Evolutionary conservation across 2,329 filamentous ascomycete genomes (phyloP), one percentile per base, ranked within the genome.

Genomic region (Trichoderma endophyticum): DNA sequence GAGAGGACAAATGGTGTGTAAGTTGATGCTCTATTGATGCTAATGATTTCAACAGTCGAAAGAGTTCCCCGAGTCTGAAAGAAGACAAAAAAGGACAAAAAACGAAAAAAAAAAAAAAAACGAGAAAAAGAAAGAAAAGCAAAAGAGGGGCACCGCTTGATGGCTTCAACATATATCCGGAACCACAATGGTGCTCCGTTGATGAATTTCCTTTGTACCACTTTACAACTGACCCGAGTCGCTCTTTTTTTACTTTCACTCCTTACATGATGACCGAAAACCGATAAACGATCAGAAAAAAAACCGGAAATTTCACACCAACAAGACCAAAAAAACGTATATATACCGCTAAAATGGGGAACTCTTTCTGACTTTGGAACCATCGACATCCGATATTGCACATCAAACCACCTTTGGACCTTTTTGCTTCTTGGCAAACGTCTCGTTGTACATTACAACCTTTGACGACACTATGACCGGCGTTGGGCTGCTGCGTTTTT

Each of bases 11-110:
- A 71, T 1, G 51, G 62, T 15, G 30, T 26, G 34, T 57, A 66
- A 28, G 11, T 34, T 56, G 36, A 36, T 12, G 54, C 73, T 34
- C 75, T 74, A 74, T 73, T 71, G 74, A 70, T 67, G 63, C 28
- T 65, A 36, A 76, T 75, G 62, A 71, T 72, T 65, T 54, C 73
- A 67, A 63, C 60, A 72, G 70, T 65, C 73, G 70, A 64, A 72
- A 77, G 77, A 78, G 77, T 43, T 30, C 30, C 28, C 57, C 28
- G 11, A 24, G 9, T 12, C 7, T 1, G 15, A 54, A 51, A 24
- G 39, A 54, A 39, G 2, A 43, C 39, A 43, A 43, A 43, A 32
- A 24, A 9, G 43, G 1, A 60, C 21, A 51, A 61, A 62, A 70
- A 54, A 36, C 3, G 26, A 48, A 21, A 39, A 39, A 32, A 24